A percentile compares a stretch with the other conserved stretches of the same genome.
Evolutionary conservation across 768 basidiomycete genomes (phyloP).

Genomic region (Russula compacta): DNA sequence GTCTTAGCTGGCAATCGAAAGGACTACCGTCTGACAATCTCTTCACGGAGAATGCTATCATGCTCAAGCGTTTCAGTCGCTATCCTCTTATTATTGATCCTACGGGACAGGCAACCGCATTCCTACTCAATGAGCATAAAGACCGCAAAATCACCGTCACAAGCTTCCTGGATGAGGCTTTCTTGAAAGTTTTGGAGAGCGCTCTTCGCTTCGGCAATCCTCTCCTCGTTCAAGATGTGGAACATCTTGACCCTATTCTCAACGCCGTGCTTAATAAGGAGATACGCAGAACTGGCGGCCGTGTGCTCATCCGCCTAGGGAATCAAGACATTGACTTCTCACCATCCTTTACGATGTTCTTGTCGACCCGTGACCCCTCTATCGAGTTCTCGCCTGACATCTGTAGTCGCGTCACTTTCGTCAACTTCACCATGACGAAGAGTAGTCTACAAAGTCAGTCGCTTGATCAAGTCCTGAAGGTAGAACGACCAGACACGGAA

Average conservation of each 20-base stretch:
- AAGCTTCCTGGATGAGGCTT: slow-evolving; percentile 96
- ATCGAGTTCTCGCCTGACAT: slow-evolving; percentile 98
- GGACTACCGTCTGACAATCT: slow-evolving; percentile 92
- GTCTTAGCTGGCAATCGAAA: slow-evolving; percentile 91
- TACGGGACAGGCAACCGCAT: slow-evolving; percentile 92
- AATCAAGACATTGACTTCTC: slow-evolving; percentile 99
- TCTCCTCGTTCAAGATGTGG: slow-evolving; percentile 94
- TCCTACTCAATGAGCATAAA: slow-evolving; percentile 89
- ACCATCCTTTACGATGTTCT: slow-evolving; percentile 99
- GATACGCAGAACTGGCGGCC: slow-evolving; percentile 90
- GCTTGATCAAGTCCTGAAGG: slow-evolving; percentile 91
- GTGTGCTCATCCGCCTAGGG: slow-evolving; percentile 92
- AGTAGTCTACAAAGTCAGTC: slow-evolving; percentile 98
- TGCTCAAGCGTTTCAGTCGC: slow-evolving; percentile 96
- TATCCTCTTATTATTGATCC: slow-evolving; percentile 98
- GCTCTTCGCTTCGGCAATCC: slow-evolving; percentile 99
- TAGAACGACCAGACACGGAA: slow-evolving; percentile 95
- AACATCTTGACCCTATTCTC: slow-evolving; percentile 93
- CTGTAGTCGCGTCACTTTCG: slow-evolving; percentile 92
- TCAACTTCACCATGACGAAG: slow-evolving; percentile 98
- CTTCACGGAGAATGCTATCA: slow-evolving; percentile 98
- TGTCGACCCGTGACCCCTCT: slow-evolving; percentile 93
- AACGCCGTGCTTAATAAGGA: slow-evolving; percentile 97
- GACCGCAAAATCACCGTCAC: slow-evolving; percentile 97
- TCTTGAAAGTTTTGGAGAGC: slow-evolving; percentile 96